These are phyloP conservation scores for Diaporthe sp. DNA, from an alignment of 2,329 filamentous ascomycete species.

Conservation along the genomic window DNA sequence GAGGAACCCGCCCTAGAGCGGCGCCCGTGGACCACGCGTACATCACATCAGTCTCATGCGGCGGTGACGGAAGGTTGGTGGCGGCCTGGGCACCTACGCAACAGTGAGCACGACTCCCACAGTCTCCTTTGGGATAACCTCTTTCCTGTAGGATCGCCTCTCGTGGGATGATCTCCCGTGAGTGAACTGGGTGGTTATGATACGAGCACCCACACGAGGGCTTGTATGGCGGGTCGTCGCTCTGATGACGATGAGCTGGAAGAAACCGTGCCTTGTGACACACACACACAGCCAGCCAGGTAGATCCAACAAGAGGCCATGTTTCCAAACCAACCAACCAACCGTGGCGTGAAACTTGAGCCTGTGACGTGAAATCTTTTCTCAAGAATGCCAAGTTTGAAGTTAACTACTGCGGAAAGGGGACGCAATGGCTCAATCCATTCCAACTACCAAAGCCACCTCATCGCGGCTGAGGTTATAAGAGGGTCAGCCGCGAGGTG, in stretches of 20 bases:
- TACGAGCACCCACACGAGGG: neutral
- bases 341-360: neutral
- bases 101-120: neutral
- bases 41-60: neutral
- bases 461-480: neutral
- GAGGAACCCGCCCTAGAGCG: constrained; percentile 6
- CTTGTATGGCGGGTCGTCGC: neutral
- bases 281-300: neutral
- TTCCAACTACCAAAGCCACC: neutral
- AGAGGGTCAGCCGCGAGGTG: neutral
- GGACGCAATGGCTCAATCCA: neutral
- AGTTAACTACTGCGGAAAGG: neutral
- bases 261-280: constrained; percentile 2
- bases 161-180: neutral
- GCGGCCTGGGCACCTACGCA: neutral
- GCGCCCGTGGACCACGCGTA: neutral
- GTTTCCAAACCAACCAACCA: neutral
- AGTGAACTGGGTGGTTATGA: neutral
- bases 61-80: neutral
- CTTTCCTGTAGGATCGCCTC: neutral
- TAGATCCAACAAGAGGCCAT: neutral
- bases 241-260: constrained; percentile 6
- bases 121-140: neutral
- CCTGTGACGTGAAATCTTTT: neutral
- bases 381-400: neutral